Evolutionary conservation across 2,329 filamentous ascomycete genomes (phyloP), one percentile per base, ranked within the genome.

Genomic region (Aureobasidium sp.): DNA sequence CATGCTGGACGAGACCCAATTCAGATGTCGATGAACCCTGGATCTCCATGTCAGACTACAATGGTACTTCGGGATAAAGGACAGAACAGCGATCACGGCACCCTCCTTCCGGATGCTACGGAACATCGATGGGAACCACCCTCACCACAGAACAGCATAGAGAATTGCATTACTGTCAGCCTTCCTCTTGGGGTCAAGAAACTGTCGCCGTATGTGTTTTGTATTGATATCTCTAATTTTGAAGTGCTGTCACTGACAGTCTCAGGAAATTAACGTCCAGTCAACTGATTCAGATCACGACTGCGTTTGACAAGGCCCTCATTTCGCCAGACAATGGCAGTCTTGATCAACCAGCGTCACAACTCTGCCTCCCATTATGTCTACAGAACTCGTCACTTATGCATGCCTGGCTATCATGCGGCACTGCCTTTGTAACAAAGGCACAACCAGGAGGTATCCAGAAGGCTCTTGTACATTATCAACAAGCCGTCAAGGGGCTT

Each of bases 391-490:
- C 55, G 9, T 21, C 42, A 9, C 55, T 58, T 4, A 58, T 58
- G 55, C 55, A 58, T 58, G 55, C 55, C 11, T 58, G 55, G 55
- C n/a, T 58, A 17, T 58, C 43, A 5, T 58, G 55, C 33, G 43
- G 55, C 23, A 58, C 55, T 31, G 55, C 43, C 4, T 58, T 58
- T n/a, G 29, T 58, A n/a, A 29, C 31, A 40, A 47, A 21, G 15
- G 21, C 19, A 21, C 33, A 40, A 25, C 42, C 42, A 21, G 55
- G 43, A n/a, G 55, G 55, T 19, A 19, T 49, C 6, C 31, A 49
- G 13, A 58, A 33, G n/a, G 55, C 55, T 5, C 35, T 49, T 21
- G 19, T 49, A 7, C 55, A 58, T 23, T 58, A 58, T 19, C 55
- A 58, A 15, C 29, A 38, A 38, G 55, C 55, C 7, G 43, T 58